Base-by-base conservation (phyloP, 192 early-diverging fungal species). In the Coemansia brasiliensis region DNA sequence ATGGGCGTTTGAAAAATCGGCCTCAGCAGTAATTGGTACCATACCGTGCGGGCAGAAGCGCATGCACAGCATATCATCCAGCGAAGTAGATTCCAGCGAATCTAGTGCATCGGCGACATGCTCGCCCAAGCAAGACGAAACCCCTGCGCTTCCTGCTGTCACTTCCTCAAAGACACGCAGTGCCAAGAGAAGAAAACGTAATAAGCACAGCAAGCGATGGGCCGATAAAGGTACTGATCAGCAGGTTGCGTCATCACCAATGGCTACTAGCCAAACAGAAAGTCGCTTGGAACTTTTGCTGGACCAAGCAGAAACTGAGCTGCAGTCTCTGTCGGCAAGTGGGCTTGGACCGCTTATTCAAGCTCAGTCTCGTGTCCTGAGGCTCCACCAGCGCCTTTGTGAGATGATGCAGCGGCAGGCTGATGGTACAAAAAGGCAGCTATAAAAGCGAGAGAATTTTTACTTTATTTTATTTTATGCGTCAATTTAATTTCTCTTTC, bases 371-470 rank as follows among this genome's bases (percentile, higher is more conserved):
- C 70, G 63, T n/a, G 26, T 72, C 2, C 52, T 52, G 10, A 48
- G 25, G 35, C 55, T 77, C 6, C 64, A 71, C 37, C 59, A 59
- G 37, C 57, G 26, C 10, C 51, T 71, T 5, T 77, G 67, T 41
- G 48, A 64, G 18, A 55, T 54, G 6, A 41, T 68, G 45, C 18
- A 22, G 6, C 32, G 22, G 42, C 27, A 37, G 12, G 57, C 45
- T 29, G 27, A 29, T 29, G 27, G n/a, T n/a, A n/a, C 27, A 29
- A 29, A 29, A 6, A 29, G 27, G 3, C 27, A 3, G 6, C 27
- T 29, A 29, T 15, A 13, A 52, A 4, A 37, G 24, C 18, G 52
- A 54, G 6, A 21, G 3, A 35, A 15, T 7, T 52, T 26, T 27
- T 52, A 8, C 48, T 50, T 26, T 55, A 26, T 38, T 4, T 32